Conservation (phyloP, 192 early-diverging fungal genomes). For the Backusella tuberculispora region DNA sequence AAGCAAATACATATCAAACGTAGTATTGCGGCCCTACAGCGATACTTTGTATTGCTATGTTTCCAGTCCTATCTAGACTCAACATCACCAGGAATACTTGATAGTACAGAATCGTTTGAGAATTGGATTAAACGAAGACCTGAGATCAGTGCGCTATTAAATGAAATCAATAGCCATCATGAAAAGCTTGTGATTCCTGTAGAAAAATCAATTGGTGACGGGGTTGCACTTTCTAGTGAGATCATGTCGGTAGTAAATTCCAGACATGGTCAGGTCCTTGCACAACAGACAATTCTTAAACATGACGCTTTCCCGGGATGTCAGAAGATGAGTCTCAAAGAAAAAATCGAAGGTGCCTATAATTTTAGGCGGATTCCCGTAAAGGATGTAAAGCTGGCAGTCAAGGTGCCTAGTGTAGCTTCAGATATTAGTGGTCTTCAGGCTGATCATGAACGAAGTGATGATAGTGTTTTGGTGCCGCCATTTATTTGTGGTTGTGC, state of each 20-base stretch:
- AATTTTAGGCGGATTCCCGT: constrained; percentile 60
- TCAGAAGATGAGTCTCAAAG: constrained; percentile 61
- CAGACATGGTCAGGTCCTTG: constrained; percentile 58
- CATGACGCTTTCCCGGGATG: constrained; percentile 67
- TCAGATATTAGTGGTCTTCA: constrained; percentile 22
- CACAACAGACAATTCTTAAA: constrained; percentile 63
- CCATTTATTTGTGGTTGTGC: constrained; percentile 61
- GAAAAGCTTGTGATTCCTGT: constrained; percentile 50
- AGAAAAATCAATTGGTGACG: constrained; percentile 54
- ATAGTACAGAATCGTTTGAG: constrained; percentile 49
- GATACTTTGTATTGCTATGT: constrained; percentile 62
- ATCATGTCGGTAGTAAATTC: constrained; percentile 56
- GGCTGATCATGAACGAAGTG: constrained; percentile 27
- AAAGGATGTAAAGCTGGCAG: constrained; percentile 28
- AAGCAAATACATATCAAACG: constrained; percentile 21
- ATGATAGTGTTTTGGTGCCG: constrained; percentile 22
- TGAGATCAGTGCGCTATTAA: constrained; percentile 56
- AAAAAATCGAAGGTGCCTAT: constrained; percentile 65
- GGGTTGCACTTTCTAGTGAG: constrained; percentile 60
- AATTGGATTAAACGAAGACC: constrained; percentile 56
- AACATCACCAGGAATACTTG: constrained; percentile 28
- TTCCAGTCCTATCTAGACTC: constrained; percentile 62
- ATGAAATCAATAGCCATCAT: constrained; percentile 43
- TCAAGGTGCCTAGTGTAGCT: constrained; percentile 3
- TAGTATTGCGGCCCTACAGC: constrained; percentile 41